phyloP scores from a whole-genome alignment of 2,329 filamentous ascomycete species.

The Trichoderma brevicompactum region DNA sequence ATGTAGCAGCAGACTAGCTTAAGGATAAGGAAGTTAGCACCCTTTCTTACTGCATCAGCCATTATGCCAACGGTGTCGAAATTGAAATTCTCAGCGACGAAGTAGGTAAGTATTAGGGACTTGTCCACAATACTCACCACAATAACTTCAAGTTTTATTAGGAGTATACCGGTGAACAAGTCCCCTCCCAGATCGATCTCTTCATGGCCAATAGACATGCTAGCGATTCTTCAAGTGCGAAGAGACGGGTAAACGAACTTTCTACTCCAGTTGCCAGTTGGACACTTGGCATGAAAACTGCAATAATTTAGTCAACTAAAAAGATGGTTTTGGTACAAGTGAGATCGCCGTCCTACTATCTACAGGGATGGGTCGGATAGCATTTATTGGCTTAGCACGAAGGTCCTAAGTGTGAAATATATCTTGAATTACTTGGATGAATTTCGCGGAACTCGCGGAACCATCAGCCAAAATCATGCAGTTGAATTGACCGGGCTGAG shows the following conservation, averaged over 20 bases:
- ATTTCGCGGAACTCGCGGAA: constrained; percentile 31
- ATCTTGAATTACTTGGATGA: constrained; percentile 31
- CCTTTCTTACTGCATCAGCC: constrained; percentile 29
- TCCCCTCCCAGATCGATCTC: constrained; percentile 27
- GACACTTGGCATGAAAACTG: constrained; percentile 20
- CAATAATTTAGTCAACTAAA: constrained; percentile 17
- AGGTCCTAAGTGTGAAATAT: constrained; percentile 29
- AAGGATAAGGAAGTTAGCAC: constrained; percentile 18
- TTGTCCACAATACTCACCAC: constrained; percentile 30
- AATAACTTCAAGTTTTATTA: constrained; percentile 30
- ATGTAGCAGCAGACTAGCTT: constrained; percentile 34
- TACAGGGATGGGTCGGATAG: constrained; percentile 1
- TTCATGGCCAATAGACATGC: constrained; percentile 28
- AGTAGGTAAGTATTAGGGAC: constrained; percentile 28
- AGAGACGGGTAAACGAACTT: constrained; percentile 23
- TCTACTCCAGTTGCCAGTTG: constrained; percentile 26
- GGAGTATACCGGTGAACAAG: constrained; percentile 27
- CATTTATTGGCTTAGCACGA: background rate
- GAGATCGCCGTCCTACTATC: constrained; percentile 29
- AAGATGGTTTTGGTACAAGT: constrained; percentile 7
- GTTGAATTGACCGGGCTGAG: constrained; percentile 30
- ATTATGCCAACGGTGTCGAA: constrained; percentile 28
- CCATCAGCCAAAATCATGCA: constrained; percentile 31
- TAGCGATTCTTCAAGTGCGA: constrained; percentile 29
- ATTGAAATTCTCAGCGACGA: constrained; percentile 27